Evolutionary conservation across 768 basidiomycete genomes (phyloP), one percentile per base, ranked within the genome.

Genomic region (Tremella fuciformis): DNA sequence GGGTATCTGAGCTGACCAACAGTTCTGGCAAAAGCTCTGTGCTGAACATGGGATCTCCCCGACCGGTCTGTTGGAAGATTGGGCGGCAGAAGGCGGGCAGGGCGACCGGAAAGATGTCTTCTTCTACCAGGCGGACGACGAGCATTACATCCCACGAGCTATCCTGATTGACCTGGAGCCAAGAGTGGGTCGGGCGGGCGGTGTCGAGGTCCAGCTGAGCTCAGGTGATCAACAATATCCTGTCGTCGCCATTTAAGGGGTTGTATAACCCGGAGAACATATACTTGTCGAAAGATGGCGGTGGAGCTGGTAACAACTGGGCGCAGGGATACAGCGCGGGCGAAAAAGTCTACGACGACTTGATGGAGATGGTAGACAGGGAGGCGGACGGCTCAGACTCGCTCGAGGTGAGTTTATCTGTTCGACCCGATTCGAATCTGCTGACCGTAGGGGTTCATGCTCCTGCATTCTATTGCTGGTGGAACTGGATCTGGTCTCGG

Each of bases 61-160:
- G 58, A 88, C 93, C 67, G 96, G 96, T 25, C 90, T 91, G 58
- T 85, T 98, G 48, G 93, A 98, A 76, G 93, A 98, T 62, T 94
- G 91, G 89, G 92, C 93, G 6, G 89, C 87, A 1, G 91, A 93
- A 68, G 89, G 89, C 18, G 90, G 90, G 8, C 67, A 69, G 42
- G 71, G 70, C 8, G 96, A 99, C 78, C 83, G 96, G 67, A 99
- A 98, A 74, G 96, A 99, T 79, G 94, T 96, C 24, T 99, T 99
- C 80, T 99, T 99, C 80, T 98, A 99, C 76, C 94, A 98, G 77
- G 96, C 96, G n/a, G 96, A 99, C 76, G 96, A 99, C 71, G 96
- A 98, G 76, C 93, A 96, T 70, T 99, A 98, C 77, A 93, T 99
- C 59, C 96, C 96, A 1, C 84, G 96, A 53, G 91, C 96, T 3